Evolutionary conservation across 208 protist species (phyloP).

Genomic region (Trypanosoma melophagium): DNA sequence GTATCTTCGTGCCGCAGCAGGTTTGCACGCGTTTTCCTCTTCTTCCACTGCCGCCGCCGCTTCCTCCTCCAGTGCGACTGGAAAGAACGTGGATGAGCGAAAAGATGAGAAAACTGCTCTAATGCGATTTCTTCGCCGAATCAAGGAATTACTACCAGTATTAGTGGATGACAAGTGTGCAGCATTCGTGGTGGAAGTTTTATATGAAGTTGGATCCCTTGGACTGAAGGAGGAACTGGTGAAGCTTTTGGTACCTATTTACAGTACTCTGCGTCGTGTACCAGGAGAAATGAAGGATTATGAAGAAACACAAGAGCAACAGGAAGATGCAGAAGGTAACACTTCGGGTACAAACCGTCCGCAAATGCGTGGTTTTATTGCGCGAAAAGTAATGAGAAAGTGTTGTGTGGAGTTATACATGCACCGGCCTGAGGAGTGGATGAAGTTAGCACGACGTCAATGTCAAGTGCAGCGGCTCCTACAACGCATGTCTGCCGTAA

Average conservation of each 20-base stretch:
- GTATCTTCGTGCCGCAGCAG: slow-evolving; percentile 47
- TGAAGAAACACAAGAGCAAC: slow-evolving; percentile 6
- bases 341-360: slow-evolving; percentile 9
- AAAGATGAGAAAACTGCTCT: slow-evolving; percentile 20
- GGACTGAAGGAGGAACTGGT: slow-evolving; percentile 80
- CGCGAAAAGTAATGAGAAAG: slow-evolving; percentile 81
- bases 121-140: slow-evolving; percentile 58
- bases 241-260: slow-evolving; percentile 68
- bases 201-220: slow-evolving; percentile 68
- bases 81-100: slow-evolving; percentile 5
- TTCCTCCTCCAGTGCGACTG: slow-evolving; percentile 3
- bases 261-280: slow-evolving; percentile 21
- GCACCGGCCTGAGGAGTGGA: slow-evolving; percentile 82
- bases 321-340: slow-evolving; percentile 11
- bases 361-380: slow-evolving; percentile 49
- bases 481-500: slow-evolving; percentile 36
- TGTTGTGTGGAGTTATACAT: slow-evolving; percentile 89
- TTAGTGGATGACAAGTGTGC: slow-evolving; percentile 67
- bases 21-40: slow-evolving; percentile 14
- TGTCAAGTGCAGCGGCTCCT: slow-evolving; percentile 76
- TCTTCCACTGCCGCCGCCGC: slow-evolving; percentile 3
- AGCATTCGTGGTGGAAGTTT: slow-evolving; percentile 69
- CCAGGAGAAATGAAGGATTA: slow-evolving; percentile 13
- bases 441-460: slow-evolving; percentile 71
- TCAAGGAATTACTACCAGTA: slow-evolving; percentile 40